Conservation (phyloP, 2,329 filamentous ascomycete species). For the Colletotrichum nymphaeae region DNA sequence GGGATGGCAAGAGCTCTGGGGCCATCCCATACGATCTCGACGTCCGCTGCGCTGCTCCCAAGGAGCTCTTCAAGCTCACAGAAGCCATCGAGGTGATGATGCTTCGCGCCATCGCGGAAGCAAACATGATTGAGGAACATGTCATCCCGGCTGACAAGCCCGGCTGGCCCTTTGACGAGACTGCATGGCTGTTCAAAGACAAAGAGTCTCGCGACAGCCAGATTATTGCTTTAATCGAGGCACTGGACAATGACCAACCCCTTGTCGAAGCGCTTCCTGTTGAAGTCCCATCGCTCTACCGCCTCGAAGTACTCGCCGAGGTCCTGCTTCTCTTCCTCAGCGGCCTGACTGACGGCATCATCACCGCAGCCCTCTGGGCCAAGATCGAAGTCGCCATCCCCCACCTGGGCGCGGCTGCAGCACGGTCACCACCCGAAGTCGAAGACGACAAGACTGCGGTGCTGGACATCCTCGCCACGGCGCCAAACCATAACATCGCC, state of each 20-base stretch:
- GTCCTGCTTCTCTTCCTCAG: constrained; percentile 79
- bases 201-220: constrained; percentile 42
- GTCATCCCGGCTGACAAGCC: constrained; percentile 61
- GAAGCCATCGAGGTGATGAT: constrained; percentile 75
- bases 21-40: constrained; percentile 67
- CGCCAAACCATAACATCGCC: constrained; percentile 85
- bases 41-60: constrained; percentile 83
- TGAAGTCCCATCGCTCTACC: constrained; percentile 72
- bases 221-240: constrained; percentile 63
- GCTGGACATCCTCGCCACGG: constrained; percentile 78
- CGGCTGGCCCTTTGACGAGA: constrained; percentile 70
- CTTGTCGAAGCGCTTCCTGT: constrained; percentile 71
- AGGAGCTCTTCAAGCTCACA: constrained; percentile 90
- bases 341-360: constrained; percentile 82
- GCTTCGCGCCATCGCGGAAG: constrained; percentile 69
- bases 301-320: constrained; percentile 80
- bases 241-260: constrained; percentile 77
- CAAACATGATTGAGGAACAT: constrained; percentile 69
- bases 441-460: constrained; percentile 64
- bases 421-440: constrained; percentile 34
- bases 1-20: constrained; percentile 50
- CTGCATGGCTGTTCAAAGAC: constrained; percentile 45
- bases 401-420: constrained; percentile 48
- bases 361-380: constrained; percentile 77
- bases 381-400: constrained; percentile 70